phyloP scores from a whole-genome alignment of 306 rosid species.

The Luffa acutangula region DNA sequence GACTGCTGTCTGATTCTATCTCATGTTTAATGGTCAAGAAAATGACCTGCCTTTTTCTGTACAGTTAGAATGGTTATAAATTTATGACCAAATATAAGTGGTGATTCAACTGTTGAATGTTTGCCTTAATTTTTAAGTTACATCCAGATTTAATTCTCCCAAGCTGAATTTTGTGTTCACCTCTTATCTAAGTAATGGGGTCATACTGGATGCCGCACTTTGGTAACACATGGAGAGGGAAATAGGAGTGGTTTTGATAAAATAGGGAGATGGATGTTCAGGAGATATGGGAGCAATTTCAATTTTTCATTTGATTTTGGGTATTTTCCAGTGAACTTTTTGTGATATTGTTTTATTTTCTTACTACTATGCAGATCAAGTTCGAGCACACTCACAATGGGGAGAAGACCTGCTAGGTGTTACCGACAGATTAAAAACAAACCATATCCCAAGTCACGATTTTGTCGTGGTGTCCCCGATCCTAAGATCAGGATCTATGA shows the following conservation, averaged over 20 bases:
- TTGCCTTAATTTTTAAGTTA: not conserved
- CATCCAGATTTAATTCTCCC: not conserved
- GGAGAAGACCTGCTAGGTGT: constrained; percentile 61
- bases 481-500: constrained; percentile 72
- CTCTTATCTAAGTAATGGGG: not conserved
- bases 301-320: not conserved
- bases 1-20: constrained; percentile 9
- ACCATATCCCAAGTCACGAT: constrained; percentile 60
- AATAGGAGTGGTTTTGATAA: not conserved
- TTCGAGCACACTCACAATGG: not conserved
- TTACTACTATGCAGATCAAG: not conserved
- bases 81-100: not conserved
- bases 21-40: not conserved
- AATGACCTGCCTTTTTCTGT: not conserved
- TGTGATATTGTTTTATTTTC: not conserved
- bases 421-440: constrained; percentile 67
- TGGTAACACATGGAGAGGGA: too few species aligned
- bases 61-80: not conserved
- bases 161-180: not conserved
- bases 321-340: not conserved
- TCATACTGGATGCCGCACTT: not conserved
- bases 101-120: not conserved
- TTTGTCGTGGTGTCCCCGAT: constrained; percentile 61
- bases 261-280: not conserved
- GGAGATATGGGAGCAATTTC: not conserved